Conservation (phyloP, 2,329 filamentous ascomycete genomes). For the Pseudopithomyces maydicus region DNA sequence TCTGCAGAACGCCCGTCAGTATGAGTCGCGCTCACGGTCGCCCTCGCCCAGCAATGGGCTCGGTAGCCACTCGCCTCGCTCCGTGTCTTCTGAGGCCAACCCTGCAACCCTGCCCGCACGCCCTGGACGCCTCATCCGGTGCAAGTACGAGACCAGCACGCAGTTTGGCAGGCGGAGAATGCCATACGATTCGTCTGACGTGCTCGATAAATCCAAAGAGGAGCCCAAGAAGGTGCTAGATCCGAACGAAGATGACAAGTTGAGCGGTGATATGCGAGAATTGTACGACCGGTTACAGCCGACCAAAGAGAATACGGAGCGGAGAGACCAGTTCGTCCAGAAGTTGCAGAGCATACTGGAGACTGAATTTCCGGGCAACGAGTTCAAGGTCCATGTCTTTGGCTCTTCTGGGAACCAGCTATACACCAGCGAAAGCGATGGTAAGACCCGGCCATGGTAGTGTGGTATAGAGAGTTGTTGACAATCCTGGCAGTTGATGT, state of each 20-base stretch:
- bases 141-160: constrained; percentile 87
- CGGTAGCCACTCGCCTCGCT: constrained; percentile 83
- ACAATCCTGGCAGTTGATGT: constrained; percentile 76
- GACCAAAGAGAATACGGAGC: constrained; percentile 75
- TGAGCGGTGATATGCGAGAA: constrained; percentile 82
- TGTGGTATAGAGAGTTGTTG: constrained; percentile 19
- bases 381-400: constrained; percentile 92
- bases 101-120: constrained; percentile 71
- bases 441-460: constrained; percentile 57
- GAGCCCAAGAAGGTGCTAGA: constrained; percentile 62
- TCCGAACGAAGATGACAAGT: constrained; percentile 51
- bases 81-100: constrained; percentile 87
- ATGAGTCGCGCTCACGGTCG: constrained; percentile 75
- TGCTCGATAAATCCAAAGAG: constrained; percentile 73
- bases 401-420: constrained; percentile 96
- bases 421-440: constrained; percentile 94
- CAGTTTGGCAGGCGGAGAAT: constrained; percentile 83
- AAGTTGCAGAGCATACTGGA: constrained; percentile 91
- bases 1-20: constrained; percentile 82
- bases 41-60: constrained; percentile 77
- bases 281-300: constrained; percentile 86
- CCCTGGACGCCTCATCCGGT: constrained; percentile 64
- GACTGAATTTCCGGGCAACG: constrained; percentile 85
- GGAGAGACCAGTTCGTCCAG: constrained; percentile 75
- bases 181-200: constrained; percentile 86